phyloP scores from a whole-genome alignment of 768 basidiomycete genomes.

The Omphalotus guepiniiformis region DNA sequence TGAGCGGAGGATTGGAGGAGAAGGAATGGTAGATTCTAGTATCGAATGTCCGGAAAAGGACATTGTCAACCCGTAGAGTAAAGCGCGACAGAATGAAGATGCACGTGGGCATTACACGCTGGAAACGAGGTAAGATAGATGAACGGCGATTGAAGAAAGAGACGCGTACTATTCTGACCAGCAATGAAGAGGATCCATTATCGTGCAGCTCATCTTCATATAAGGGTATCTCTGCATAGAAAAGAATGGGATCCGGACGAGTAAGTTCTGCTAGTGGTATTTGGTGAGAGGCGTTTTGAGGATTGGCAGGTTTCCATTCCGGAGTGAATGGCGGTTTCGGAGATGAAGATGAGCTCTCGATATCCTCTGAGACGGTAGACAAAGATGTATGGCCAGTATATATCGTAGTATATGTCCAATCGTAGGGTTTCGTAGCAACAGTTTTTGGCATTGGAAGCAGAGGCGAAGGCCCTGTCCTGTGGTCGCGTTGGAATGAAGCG shows the following conservation, averaged over 20 bases:
- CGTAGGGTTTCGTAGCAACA: constrained; percentile 79
- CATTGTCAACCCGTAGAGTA: constrained; percentile 91
- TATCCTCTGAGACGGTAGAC: constrained; percentile 10
- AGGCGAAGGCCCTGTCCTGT: constrained; percentile 66
- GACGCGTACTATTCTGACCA: constrained; percentile 79
- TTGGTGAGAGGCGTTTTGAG: constrained; percentile 48
- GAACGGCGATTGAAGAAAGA: not conserved
- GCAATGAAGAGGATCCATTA: constrained; percentile 83
- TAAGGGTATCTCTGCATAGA: constrained; percentile 91
- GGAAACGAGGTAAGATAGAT: constrained; percentile 2
- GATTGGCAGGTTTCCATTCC: constrained; percentile 53
- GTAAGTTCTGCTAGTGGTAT: constrained; percentile 87
- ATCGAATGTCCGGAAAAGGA: constrained; percentile 87
- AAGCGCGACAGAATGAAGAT: constrained; percentile 89
- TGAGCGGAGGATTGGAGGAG: constrained; percentile 42
- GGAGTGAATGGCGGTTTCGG: constrained; percentile 12
- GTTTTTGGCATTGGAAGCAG: constrained; percentile 65
- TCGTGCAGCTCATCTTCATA: constrained; percentile 98
- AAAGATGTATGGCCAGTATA: constrained; percentile 59
- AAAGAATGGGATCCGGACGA: constrained; percentile 93
- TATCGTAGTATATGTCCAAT: constrained; percentile 96
- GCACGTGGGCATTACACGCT: constrained; percentile 98
- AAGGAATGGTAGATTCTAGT: constrained; percentile 90
- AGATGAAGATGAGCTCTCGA: constrained; percentile 7
- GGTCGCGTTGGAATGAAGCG: constrained; percentile 17